A percentile compares a stretch with the other conserved stretches of the same genome.
These are phyloP conservation scores for Daedalea quercina DNA, from an alignment of 768 basidiomycete species.

Conservation along the genomic window DNA sequence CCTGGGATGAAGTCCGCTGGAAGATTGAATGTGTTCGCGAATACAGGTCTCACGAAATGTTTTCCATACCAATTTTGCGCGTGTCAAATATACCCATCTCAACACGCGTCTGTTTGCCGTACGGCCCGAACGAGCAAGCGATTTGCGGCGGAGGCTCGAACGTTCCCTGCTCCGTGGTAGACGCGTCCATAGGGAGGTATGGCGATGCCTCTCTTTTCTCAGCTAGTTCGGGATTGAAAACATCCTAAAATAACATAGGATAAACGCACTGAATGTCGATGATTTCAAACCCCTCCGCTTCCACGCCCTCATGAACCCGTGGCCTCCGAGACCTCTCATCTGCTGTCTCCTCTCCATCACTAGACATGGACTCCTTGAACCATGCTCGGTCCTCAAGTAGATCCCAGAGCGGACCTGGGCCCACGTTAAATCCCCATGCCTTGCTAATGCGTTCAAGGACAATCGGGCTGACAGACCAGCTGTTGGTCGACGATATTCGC, in stretches of 20 bases:
- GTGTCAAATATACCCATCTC: slow-evolving; percentile 51
- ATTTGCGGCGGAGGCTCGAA: slow-evolving; percentile 48
- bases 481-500: slow-evolving; percentile 42
- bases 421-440: slow-evolving; percentile 69
- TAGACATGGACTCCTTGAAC: slow-evolving; percentile 54
- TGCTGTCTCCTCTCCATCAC: slow-evolving; percentile 20
- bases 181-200: slow-evolving; percentile 53
- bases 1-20: slow-evolving; percentile 55
- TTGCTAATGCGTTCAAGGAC: slow-evolving; percentile 56
- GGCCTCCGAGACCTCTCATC: slow-evolving; percentile 51
- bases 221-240: background rate
- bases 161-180: slow-evolving; percentile 43
- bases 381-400: slow-evolving; percentile 71
- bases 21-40: background rate
- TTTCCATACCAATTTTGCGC: slow-evolving; percentile 45
- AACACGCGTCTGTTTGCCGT: slow-evolving; percentile 42
- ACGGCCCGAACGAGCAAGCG: slow-evolving; percentile 61
- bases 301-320: slow-evolving; percentile 43
- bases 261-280: slow-evolving; percentile 10
- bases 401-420: slow-evolving; percentile 75
- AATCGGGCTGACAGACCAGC: slow-evolving; percentile 41
- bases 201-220: slow-evolving; percentile 42
- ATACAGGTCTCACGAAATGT: background rate
- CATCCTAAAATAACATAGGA: background rate
- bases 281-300: slow-evolving; percentile 7